Percentiles rank a stretch among this genome's conserved stretches.
Evolutionary conservation across 2,329 filamentous ascomycete species (phyloP).

Genomic region (Claviceps cyperi): DNA sequence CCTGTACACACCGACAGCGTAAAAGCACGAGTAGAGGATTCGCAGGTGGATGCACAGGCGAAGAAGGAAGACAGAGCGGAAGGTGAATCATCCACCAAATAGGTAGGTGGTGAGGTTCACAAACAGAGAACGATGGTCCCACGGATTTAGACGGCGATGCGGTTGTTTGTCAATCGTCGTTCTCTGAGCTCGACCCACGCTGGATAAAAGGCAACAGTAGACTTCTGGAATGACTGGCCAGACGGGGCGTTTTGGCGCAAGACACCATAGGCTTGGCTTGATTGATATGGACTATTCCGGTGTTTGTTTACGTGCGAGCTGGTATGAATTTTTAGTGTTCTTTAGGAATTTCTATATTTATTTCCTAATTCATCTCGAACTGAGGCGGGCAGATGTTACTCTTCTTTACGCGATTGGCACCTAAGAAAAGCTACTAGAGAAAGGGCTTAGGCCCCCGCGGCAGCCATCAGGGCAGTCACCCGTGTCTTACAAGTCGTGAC

Average conservation of each 20-base stretch:
- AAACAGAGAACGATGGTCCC: background rate
- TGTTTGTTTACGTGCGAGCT: background rate
- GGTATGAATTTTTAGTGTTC: background rate
- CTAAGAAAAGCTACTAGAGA: too few species aligned
- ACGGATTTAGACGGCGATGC: background rate
- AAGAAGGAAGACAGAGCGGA: constrained; percentile 14
- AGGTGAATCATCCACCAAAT: constrained; percentile 9
- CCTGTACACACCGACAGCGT: constrained; percentile 9
- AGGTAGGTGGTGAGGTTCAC: constrained; percentile 9
- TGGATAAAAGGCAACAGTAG: constrained; percentile 1
- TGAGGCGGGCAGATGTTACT: too few species aligned
- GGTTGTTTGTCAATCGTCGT: background rate
- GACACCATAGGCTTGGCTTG: constrained; percentile 3
- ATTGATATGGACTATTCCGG: background rate
- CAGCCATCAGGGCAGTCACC: too few species aligned
- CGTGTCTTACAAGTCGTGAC: too few species aligned
- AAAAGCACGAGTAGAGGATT: constrained; percentile 14
- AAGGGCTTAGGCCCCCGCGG: too few species aligned
- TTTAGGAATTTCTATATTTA: too few species aligned
- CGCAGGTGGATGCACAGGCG: constrained; percentile 20
- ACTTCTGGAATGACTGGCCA: constrained; percentile 1
- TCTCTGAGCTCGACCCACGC: background rate
- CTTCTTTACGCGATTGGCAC: too few species aligned
- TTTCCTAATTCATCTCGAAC: too few species aligned
- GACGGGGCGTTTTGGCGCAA: constrained; percentile 9